Evolutionary conservation across 805 yeast genomes (phyloP).

Genomic region (Priceomyces fermenticarens): DNA sequence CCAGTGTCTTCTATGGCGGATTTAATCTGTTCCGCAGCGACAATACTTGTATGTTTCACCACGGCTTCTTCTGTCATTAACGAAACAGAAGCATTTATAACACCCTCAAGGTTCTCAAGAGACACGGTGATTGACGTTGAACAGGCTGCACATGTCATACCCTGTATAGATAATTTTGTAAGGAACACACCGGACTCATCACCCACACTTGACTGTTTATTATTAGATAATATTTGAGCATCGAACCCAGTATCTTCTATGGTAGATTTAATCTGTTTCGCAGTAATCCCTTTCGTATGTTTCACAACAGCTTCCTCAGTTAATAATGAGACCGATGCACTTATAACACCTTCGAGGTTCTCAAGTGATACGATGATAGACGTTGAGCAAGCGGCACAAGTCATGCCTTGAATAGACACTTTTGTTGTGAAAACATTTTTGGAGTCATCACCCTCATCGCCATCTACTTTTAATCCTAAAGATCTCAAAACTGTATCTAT

Average conservation of each 20-base stretch:
- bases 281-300: slow-evolving; percentile 37
- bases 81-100: slow-evolving; percentile 58
- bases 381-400: slow-evolving; percentile 79
- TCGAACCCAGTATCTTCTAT: slow-evolving; percentile 61
- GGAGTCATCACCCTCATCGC: neutral
- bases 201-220: too few relatives aligned
- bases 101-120: slow-evolving; percentile 48
- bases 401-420: slow-evolving; percentile 61
- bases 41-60: slow-evolving; percentile 43
- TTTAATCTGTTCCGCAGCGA: slow-evolving; percentile 35
- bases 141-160: slow-evolving; percentile 93
- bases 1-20: slow-evolving; percentile 64
- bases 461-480: slow-evolving; percentile 60
- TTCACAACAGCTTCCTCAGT: slow-evolving; percentile 69
- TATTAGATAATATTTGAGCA: too few relatives aligned
- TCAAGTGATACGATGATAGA: slow-evolving; percentile 58
- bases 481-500: slow-evolving; percentile 19
- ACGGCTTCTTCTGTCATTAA: slow-evolving; percentile 72
- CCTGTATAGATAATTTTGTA: slow-evolving; percentile 24
- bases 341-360: slow-evolving; percentile 46
- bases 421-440: neutral
- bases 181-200: neutral
- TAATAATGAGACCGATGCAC: slow-evolving; percentile 64
- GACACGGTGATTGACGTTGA: slow-evolving; percentile 61
- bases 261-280: slow-evolving; percentile 42